A percentile compares a stretch with the other conserved stretches of the same genome.
Conservation (phyloP, 805 yeast species). For the Yarrowia bubula region DNA sequence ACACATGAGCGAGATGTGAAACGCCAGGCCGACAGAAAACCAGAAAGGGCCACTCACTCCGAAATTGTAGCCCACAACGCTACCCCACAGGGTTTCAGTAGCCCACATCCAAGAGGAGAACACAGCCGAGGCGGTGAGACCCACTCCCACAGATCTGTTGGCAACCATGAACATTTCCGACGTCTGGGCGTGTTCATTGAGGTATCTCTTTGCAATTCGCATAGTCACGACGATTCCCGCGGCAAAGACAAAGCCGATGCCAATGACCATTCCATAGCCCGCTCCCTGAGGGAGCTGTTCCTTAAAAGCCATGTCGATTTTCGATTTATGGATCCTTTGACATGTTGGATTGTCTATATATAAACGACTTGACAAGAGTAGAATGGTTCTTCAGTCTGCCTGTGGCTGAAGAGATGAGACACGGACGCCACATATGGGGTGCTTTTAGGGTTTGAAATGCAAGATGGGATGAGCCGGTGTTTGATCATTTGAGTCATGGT, state of each 20-base stretch:
- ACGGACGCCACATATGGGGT: constrained; percentile 23
- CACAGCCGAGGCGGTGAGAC: constrained; percentile 46
- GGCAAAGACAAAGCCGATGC: constrained; percentile 69
- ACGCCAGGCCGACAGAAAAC: constrained; percentile 78
- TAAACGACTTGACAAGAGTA: not conserved
- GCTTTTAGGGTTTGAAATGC: not conserved
- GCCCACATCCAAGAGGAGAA: constrained; percentile 53
- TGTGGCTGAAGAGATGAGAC: constrained; percentile 9
- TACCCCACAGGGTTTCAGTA: constrained; percentile 43
- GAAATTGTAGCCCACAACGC: constrained; percentile 44
- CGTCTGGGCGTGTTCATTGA: constrained; percentile 32
- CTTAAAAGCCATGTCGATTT: not conserved
- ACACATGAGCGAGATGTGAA: constrained; percentile 72
- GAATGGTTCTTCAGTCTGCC: not conserved
- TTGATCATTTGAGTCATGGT: too few relatives aligned
- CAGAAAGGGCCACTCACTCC: constrained; percentile 60
- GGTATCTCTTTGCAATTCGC: constrained; percentile 30
- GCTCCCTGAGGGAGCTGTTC: constrained; percentile 47
- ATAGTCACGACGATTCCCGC: constrained; percentile 38
- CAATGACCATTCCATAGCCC: constrained; percentile 80
- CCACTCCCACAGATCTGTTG: constrained; percentile 44
- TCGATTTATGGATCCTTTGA: not conserved
- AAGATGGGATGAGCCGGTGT: not conserved
- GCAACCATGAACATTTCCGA: constrained; percentile 41
- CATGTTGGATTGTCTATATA: not conserved